Evolutionary conservation across 805 yeast species (phyloP), one percentile per base, ranked within the genome.

Genomic region (Candida silvicultrix): DNA sequence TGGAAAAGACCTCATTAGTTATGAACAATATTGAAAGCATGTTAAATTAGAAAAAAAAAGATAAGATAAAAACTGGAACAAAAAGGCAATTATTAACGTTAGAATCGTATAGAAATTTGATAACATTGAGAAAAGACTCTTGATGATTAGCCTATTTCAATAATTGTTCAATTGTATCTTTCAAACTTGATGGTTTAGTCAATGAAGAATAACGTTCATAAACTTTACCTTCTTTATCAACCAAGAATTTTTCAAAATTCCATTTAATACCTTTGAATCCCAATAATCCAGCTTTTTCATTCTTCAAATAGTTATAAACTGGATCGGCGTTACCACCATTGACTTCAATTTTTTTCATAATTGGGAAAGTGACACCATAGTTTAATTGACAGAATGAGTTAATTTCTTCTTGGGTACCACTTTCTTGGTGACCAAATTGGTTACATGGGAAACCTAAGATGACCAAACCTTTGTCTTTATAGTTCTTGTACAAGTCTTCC

Each of bases 331-430:
- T 68, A 50, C 73, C 66, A 43, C 99, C 99, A 64, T 92, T 94
- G 55, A 94, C 98, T 38, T 90, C 89, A 49, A 89, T 66, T 74
- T 90, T 92, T 63, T 78, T 74, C 78, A 92, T 69, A 29, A 92
- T 76, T 28, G 97, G 97, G 83, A 94, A 92, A 16, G 85, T 71
- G 38, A 92, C 97, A 45, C 97, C 97, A 64, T 82, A 94, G 71
- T 88, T 89, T 58, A 81, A 63, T 42, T 77, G 67, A 68, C 96
- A 89, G 73, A 89, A 89, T 38, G 74, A 64, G 35, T 79, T 81
- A 56, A 89, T 87, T 62, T 86, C 90, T 44, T 81, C 76, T 40
- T 77, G 79, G 15, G 74, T 61, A 19, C 84, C 84, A 41, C 70
- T 95, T 81, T 73, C 95, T 84, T 76, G 95, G 76, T 62, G 76